phyloP scores from a whole-genome alignment of 1,284 basidiomycete genomes.

The Fomitopsis palustris region DNA sequence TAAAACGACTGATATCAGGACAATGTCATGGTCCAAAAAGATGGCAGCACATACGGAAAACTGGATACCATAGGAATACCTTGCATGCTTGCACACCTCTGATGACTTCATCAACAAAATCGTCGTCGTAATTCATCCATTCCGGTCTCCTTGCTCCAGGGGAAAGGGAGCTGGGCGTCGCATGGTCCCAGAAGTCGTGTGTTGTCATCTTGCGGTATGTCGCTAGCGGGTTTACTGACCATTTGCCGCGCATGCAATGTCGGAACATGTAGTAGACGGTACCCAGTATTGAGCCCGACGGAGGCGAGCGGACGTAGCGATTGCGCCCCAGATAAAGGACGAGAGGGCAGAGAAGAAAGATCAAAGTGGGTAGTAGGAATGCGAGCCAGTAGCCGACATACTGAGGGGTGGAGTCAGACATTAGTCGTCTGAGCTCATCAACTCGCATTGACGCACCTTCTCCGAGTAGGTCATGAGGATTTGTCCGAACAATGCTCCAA shows the following conservation, averaged over 20 bases:
- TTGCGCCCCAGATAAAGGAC: slow-evolving; percentile 68
- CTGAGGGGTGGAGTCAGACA: slow-evolving; percentile 20
- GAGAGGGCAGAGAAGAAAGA: slow-evolving; percentile 70
- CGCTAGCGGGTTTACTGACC: slow-evolving; percentile 54
- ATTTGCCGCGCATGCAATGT: slow-evolving; percentile 49
- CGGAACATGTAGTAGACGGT: slow-evolving; percentile 48
- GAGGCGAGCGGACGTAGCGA: slow-evolving; percentile 65
- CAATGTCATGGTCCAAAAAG: slow-evolving; percentile 4
- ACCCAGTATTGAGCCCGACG: slow-evolving; percentile 73
- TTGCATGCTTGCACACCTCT: slow-evolving; percentile 82
- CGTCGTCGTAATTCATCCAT: slow-evolving; percentile 77
- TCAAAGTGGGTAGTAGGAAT: slow-evolving; percentile 62
- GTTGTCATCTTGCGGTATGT: slow-evolving; percentile 48
- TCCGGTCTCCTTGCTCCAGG: slow-evolving; percentile 37
- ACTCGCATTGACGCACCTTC: slow-evolving; percentile 46
- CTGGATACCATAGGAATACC: slow-evolving; percentile 78
- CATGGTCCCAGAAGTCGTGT: slow-evolving; percentile 76
- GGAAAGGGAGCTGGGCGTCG: slow-evolving; percentile 58
- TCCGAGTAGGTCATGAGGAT: slow-evolving; percentile 72
- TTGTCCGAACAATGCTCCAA: slow-evolving; percentile 71
- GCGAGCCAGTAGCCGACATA: slow-evolving; percentile 74
- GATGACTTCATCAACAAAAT: slow-evolving; percentile 81
- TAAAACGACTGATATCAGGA: slow-evolving; percentile 25
- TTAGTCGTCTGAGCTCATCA: background rate
- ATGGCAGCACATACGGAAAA: slow-evolving; percentile 52